phyloP scores from a whole-genome alignment of 179 eudicot genomes.

The Silene vulgaris region DNA sequence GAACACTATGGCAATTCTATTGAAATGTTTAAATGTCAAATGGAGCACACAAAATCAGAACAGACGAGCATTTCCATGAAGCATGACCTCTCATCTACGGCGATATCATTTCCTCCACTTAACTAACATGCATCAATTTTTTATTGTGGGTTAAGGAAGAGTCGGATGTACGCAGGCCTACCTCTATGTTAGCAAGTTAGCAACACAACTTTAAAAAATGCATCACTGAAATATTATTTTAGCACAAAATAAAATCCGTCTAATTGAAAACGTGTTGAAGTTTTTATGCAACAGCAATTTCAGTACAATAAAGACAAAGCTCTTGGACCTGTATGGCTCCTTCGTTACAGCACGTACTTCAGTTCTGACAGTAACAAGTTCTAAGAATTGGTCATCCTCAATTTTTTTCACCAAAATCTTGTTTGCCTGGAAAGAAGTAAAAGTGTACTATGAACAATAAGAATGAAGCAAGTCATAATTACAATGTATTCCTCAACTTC shows the following conservation, averaged over 20 bases:
- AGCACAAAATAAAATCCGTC: slow-evolving; percentile 1
- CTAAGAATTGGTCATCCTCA: slow-evolving; percentile 81
- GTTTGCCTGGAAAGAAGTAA: slow-evolving; percentile 55
- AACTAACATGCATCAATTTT: too few relatives aligned
- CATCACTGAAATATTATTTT: not conserved
- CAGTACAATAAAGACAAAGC: slow-evolving; percentile 1
- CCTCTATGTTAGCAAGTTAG: too few relatives aligned
- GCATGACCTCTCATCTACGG: not conserved
- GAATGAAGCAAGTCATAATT: not conserved
- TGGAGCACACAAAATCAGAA: too few relatives aligned
- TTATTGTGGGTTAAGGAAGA: too few relatives aligned
- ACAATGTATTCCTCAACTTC: not conserved
- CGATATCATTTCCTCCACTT: not conserved
- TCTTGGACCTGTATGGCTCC: slow-evolving; percentile 90
- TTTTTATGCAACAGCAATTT: slow-evolving; percentile 4
- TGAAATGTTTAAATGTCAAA: too few relatives aligned
- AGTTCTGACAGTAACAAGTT: slow-evolving; percentile 63
- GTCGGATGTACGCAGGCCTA: too few relatives aligned
- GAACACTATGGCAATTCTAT: too few relatives aligned
- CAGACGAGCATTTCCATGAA: too few relatives aligned
- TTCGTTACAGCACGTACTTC: slow-evolving; percentile 70
- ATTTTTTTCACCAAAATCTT: slow-evolving; percentile 76
- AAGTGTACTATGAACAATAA: slow-evolving; percentile 13
- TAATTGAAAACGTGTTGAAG: not conserved
- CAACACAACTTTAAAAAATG: not conserved